Evolutionary conservation across 345 rosid species (phyloP).

Genomic region (Orychophragmus violaceus): DNA sequence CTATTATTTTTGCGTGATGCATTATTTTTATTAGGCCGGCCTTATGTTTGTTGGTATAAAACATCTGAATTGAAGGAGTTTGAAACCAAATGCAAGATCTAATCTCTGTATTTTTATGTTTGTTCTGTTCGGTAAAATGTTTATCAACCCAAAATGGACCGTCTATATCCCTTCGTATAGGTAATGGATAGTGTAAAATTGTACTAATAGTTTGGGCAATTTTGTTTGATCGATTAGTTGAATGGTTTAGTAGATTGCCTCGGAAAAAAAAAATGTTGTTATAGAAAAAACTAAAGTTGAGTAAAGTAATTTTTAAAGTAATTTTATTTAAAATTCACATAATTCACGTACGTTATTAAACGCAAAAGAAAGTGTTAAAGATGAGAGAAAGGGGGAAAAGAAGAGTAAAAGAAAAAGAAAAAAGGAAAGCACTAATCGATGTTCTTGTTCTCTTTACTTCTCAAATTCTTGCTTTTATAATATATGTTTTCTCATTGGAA

Average conservation of each 20-base stretch:
- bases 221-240: neutral
- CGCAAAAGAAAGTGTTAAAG: constrained; percentile 28
- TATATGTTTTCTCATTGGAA: constrained; percentile 21
- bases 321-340: neutral
- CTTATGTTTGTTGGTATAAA: neutral
- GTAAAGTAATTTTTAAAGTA: constrained; percentile 1
- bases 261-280: neutral
- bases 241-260: neutral
- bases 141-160: neutral
- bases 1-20: too few species aligned
- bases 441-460: constrained; percentile 19
- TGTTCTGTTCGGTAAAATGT: neutral
- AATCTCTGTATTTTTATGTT: neutral
- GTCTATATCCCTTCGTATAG: neutral
- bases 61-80: neutral
- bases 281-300: neutral
- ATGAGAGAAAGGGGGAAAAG: constrained; percentile 14
- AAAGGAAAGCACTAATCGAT: constrained; percentile 31
- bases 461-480: constrained; percentile 29
- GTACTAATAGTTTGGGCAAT: neutral
- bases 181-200: neutral
- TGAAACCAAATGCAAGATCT: neutral
- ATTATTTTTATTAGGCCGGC: too few species aligned
- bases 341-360: constrained; percentile 23
- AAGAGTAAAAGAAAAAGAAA: constrained; percentile 3